Percentiles rank a stretch among this genome's conserved stretches.
Conservation (phyloP, 2,329 filamentous ascomycete species). For the Epichloe aotearoae region DNA sequence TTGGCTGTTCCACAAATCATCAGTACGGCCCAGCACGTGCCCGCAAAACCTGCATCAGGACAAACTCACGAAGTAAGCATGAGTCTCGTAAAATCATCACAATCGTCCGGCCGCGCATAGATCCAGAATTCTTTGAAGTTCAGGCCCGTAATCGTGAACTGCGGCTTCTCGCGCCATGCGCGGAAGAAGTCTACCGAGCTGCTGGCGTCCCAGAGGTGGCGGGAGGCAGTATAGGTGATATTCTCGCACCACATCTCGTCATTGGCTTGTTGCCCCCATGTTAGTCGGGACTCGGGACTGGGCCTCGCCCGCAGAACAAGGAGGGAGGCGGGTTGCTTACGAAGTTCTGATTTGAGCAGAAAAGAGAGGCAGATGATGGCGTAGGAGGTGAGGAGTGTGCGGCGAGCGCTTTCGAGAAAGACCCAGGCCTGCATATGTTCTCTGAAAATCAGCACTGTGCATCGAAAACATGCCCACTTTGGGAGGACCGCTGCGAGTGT, state of each 20-base stretch:
- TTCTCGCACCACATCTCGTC: constrained; percentile 5
- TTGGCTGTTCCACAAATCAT: constrained; percentile 13
- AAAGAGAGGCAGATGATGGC: constrained; percentile 20
- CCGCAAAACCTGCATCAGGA: not conserved
- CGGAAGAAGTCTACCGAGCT: constrained; percentile 28
- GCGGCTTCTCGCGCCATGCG: constrained; percentile 30
- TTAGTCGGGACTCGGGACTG: not conserved
- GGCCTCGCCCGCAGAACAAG: not conserved
- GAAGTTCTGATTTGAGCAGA: constrained; percentile 20
- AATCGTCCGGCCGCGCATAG: constrained; percentile 22
- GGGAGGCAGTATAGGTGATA: constrained; percentile 24
- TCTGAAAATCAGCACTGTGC: not conserved
- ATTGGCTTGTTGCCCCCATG: constrained; percentile 3
- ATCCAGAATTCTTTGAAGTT: constrained; percentile 24
- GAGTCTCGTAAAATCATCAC: constrained; percentile 26
- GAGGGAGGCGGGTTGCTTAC: constrained; percentile 10
- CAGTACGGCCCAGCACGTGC: not conserved
- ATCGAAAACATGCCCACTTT: not conserved
- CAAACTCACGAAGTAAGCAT: constrained; percentile 24
- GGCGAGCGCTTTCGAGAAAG: constrained; percentile 27
- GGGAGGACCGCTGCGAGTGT: too few relatives aligned
- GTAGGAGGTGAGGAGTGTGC: constrained; percentile 22
- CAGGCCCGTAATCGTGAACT: constrained; percentile 21
- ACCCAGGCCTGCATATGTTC: constrained; percentile 22
- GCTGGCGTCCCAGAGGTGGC: constrained; percentile 29